A percentile compares a stretch with the other conserved stretches of the same genome.
Conservation (phyloP, 2,329 filamentous ascomycete genomes). For the Verticillium nubilum region DNA sequence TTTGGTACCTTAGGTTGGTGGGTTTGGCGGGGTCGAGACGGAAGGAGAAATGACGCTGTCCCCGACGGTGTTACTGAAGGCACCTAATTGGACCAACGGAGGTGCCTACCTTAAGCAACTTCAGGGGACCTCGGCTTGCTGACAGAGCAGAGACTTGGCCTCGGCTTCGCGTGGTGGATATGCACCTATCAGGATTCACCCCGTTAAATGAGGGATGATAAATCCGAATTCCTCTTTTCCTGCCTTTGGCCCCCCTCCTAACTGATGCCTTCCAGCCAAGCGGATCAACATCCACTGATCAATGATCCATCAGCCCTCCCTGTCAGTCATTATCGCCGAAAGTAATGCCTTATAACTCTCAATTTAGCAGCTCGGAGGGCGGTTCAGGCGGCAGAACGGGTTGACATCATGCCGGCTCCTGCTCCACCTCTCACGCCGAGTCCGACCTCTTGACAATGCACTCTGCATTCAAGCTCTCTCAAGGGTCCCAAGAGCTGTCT, state of each 20-base stretch:
- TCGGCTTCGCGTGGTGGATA: not conserved
- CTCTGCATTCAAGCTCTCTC: too few species aligned
- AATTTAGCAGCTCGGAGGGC: not conserved
- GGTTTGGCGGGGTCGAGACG: not conserved
- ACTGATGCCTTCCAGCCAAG: not conserved
- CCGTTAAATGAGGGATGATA: not conserved
- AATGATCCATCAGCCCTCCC: not conserved
- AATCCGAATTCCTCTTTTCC: not conserved
- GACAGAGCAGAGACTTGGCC: not conserved
- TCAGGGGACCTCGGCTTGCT: not conserved
- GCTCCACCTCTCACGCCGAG: not conserved
- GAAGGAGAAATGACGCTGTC: not conserved
- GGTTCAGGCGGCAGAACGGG: not conserved
- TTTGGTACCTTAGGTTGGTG: not conserved
- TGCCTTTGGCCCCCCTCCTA: not conserved
- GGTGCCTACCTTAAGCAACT: too few species aligned
- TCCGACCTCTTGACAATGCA: not conserved
- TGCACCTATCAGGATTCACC: not conserved
- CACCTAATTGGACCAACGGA: not conserved
- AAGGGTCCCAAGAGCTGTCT: not conserved
- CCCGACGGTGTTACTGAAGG: not conserved
- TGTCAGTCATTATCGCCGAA: not conserved
- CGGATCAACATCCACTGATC: not conserved
- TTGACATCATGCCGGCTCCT: not conserved
- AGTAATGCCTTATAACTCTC: not conserved